A percentile compares a stretch with the other conserved stretches of the same genome.
Conservation (phyloP, 176 grass and related monocot genomes). For the Cenchrus americanus region DNA sequence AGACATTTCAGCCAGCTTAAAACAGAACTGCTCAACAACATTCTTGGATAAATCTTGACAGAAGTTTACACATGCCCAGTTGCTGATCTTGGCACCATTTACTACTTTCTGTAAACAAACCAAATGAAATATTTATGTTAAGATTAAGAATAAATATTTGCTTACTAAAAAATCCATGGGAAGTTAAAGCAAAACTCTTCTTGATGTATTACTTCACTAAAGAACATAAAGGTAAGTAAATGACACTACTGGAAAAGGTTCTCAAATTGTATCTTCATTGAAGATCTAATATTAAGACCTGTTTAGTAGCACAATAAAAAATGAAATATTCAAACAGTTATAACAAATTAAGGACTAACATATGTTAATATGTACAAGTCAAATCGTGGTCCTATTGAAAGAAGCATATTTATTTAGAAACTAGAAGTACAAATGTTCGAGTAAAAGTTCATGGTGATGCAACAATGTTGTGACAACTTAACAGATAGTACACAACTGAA, state of each 20-base stretch:
- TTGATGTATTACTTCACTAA: neutral
- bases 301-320: neutral
- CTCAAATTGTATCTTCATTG: neutral
- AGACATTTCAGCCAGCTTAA: neutral
- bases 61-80: constrained; percentile 43
- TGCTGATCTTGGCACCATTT: constrained; percentile 24
- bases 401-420: no score
- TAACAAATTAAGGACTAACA: no score
- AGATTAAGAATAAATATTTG: neutral
- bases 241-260: neutral
- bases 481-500: no score
- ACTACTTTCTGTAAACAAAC: constrained; percentile 46
- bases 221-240: neutral
- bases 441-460: no score
- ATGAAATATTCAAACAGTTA: no score
- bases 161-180: neutral
- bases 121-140: constrained; percentile 6
- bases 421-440: no score
- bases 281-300: neutral
- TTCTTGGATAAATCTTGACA: neutral
- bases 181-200: neutral
- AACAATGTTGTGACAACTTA: no score
- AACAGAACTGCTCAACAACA: neutral
- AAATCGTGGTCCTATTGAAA: no score
- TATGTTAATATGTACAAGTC: neutral